Base-by-base conservation (phyloP, 805 yeast species). In the Barnettozyma populi region DNA sequence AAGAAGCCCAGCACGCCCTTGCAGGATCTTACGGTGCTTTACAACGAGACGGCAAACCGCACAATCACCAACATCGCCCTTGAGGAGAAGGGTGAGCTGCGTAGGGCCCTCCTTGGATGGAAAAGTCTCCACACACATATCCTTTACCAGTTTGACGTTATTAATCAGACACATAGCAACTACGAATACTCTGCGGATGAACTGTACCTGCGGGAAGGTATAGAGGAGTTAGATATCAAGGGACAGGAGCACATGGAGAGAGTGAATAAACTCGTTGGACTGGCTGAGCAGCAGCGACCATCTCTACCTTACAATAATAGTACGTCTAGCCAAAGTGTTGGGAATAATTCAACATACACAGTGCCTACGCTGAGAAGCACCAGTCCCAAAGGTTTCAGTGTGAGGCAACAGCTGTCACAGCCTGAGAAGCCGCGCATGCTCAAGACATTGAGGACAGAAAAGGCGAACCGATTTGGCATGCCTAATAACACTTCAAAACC, bases 61-160 rank as follows among this genome's bases (percentile, higher is more conserved):
- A 74, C 87, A 4, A 70, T 84, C 44, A 69, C 73, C 51, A 79
- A 82, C 62, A 59, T 81, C 43, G 71, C 79, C 4, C 60, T 80
- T 18, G 90, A 85, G 56, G 84, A 84, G 49, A 67, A 70, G 18
- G 69, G 73, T 31, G 71, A 75, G 19, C 62, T 72, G 40, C 75
- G 71, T 43, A 78, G 75, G 16, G 85, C 90, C 2, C 64, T 83
- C 19, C 78, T 75, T 50, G 90, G 90, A 2, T 84, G 92, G 90
- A 84, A 80, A 53, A 70, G 80, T 2, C 64, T 86, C n/a, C 87
- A 82, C 52, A 79, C 86, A 2, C 74, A 77, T 42, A 71, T 82
- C 2, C 70, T 79, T 42, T 77, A 70, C 59, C 78, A 78, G 55
- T 64, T 83, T 38, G 86, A 82, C 19, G 50, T 62, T 46, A 54